Evolutionary conservation across 2,329 filamentous ascomycete genomes (phyloP).

Genomic region (Bipolaris victoriae): DNA sequence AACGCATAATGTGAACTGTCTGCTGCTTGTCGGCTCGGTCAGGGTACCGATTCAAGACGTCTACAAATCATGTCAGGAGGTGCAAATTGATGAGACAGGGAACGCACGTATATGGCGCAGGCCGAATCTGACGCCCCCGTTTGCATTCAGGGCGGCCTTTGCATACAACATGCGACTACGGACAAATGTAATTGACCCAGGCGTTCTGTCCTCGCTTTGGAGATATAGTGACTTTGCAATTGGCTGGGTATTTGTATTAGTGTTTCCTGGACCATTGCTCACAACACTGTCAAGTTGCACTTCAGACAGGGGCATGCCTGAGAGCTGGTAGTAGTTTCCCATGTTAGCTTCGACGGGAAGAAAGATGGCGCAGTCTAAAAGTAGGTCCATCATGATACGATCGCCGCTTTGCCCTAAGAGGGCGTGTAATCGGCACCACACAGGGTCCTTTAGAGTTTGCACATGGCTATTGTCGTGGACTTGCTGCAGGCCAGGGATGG

Average conservation of each 20-base stretch:
- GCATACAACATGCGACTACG: slow-evolving; percentile 88
- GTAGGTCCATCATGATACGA: slow-evolving; percentile 74
- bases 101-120: slow-evolving; percentile 79
- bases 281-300: slow-evolving; percentile 29
- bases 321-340: slow-evolving; percentile 78
- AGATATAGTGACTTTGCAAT: slow-evolving; percentile 6
- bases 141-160: slow-evolving; percentile 71
- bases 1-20: slow-evolving; percentile 79
- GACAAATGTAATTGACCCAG: slow-evolving; percentile 73
- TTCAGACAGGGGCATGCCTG: slow-evolving; percentile 68
- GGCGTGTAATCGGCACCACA: slow-evolving; percentile 77
- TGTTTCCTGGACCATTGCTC: slow-evolving; percentile 9
- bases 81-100: not conserved
- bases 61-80: slow-evolving; percentile 54
- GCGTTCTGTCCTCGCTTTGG: slow-evolving; percentile 29
- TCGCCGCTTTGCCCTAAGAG: slow-evolving; percentile 79
- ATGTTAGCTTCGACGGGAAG: slow-evolving; percentile 63
- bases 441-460: slow-evolving; percentile 67
- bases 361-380: slow-evolving; percentile 81
- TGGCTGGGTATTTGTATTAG: not conserved
- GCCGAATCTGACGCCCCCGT: slow-evolving; percentile 72
- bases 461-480: slow-evolving; percentile 74
- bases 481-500: slow-evolving; percentile 70
- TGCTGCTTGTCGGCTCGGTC: slow-evolving; percentile 57
- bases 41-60: slow-evolving; percentile 77